Conservation (phyloP, 2,329 filamentous ascomycete species). For the Aspergillus fumigatiaffinis region DNA sequence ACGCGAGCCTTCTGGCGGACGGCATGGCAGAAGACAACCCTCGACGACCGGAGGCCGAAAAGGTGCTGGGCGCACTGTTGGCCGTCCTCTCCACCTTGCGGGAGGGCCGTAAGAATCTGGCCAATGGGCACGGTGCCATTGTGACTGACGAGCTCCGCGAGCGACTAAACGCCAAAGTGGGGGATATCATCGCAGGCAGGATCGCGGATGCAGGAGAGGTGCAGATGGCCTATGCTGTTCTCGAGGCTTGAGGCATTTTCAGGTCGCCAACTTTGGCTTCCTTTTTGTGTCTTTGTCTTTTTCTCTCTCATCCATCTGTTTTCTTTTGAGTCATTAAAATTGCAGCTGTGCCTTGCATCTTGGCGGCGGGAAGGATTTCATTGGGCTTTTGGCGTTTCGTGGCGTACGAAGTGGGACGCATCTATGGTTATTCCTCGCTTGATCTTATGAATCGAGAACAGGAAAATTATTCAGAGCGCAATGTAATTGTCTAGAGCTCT, state of each 20-base stretch:
- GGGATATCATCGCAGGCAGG: conserved; percentile 38
- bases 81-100: conserved; percentile 53
- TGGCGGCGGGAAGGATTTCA: conserved; percentile 1
- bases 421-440: conserved; percentile 9
- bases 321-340: neutral
- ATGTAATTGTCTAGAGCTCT: neutral
- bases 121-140: conserved; percentile 38
- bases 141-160: conserved; percentile 36
- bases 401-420: neutral
- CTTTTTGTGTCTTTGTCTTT: neutral
- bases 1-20: conserved; percentile 58
- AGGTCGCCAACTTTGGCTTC: neutral
- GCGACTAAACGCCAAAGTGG: conserved; percentile 38
- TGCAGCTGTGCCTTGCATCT: neutral
- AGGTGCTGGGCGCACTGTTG: conserved; percentile 56
- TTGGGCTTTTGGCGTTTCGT: conserved; percentile 6
- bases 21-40: conserved; percentile 47
- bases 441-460: neutral
- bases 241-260: conserved; percentile 22
- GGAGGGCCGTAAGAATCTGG: conserved; percentile 38
- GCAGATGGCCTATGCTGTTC: conserved; percentile 37
- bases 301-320: neutral
- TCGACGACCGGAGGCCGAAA: conserved; percentile 57
- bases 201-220: conserved; percentile 41
- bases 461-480: neutral